phyloP scores from a whole-genome alignment of 352 stramenopile genomes.

The Phytophthora pistaciae region DNA sequence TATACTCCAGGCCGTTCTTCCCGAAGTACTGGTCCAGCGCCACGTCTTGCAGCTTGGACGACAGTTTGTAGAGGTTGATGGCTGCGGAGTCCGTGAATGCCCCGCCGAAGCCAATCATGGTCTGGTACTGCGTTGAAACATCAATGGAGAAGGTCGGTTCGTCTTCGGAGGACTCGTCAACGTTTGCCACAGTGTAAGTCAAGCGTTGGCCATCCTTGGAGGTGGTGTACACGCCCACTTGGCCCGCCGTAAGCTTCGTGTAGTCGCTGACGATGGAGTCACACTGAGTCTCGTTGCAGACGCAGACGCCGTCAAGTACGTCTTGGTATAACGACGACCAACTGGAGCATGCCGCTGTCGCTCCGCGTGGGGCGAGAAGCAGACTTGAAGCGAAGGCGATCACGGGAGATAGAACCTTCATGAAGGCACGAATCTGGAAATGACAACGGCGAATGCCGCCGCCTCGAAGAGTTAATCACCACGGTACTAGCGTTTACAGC shows the following conservation, averaged over 20 bases:
- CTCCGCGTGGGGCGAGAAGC: background rate
- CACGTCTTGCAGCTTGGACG: conserved; percentile 56
- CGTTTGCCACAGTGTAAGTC: conserved; percentile 4
- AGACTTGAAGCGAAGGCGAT: conserved; percentile 2
- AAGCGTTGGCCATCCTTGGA: conserved; percentile 13
- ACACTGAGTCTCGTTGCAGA: conserved; percentile 19
- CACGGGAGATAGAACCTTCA: background rate
- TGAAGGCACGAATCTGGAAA: conserved; percentile 9
- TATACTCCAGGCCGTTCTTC: conserved; percentile 75
- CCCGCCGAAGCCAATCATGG: conserved; percentile 87
- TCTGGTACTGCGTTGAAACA: conserved; percentile 59
- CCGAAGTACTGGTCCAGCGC: conserved; percentile 67
- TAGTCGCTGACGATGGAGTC: conserved; percentile 13
- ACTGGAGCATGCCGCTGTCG: conserved; percentile 6
- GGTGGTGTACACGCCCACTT: conserved; percentile 15
- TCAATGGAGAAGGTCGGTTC: conserved; percentile 38
- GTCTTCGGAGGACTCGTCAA: conserved; percentile 11
- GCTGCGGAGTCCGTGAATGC: conserved; percentile 88
- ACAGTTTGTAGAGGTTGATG: conserved; percentile 82
- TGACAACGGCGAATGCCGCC: background rate
- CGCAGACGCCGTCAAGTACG: conserved; percentile 12
- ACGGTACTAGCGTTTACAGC: background rate
- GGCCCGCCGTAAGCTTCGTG: conserved; percentile 6
- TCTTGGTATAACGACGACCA: conserved; percentile 17
- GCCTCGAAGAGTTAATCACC: background rate